Evolutionary conservation across 2,329 filamentous ascomycete species (phyloP).

Genomic region (Calonectria multiphialidica): DNA sequence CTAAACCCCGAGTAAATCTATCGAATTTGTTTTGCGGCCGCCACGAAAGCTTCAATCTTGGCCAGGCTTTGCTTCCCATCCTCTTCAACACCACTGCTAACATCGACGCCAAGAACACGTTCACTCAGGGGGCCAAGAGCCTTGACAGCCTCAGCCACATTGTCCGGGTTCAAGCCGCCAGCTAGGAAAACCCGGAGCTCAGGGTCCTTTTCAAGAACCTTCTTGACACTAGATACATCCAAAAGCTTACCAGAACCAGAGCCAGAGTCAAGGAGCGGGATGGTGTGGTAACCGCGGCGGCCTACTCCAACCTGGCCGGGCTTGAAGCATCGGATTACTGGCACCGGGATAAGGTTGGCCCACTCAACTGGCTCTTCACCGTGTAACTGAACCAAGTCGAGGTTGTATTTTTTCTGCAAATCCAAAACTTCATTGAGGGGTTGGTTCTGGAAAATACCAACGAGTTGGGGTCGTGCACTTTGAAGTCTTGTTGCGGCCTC

Average conservation of each 20-base stretch:
- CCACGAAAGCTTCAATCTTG: conserved; percentile 86
- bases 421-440: conserved; percentile 84
- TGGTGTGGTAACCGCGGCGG: conserved; percentile 81
- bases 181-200: conserved; percentile 85
- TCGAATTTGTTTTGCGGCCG: conserved; percentile 74
- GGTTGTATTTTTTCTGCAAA: conserved; percentile 78
- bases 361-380: conserved; percentile 94
- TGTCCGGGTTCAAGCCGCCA: conserved; percentile 84
- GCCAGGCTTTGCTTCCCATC: conserved; percentile 83
- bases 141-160: conserved; percentile 76
- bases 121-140: conserved; percentile 70
- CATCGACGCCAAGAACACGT: conserved; percentile 86
- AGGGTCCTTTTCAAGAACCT: conserved; percentile 73
- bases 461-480: conserved; percentile 77
- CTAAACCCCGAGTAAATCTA: conserved; percentile 42
- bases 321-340: conserved; percentile 88
- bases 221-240: conserved; percentile 77
- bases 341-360: conserved; percentile 89
- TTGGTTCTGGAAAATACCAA: conserved; percentile 95
- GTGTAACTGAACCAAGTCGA: conserved; percentile 94
- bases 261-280: conserved; percentile 90
- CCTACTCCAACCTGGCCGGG: conserved; percentile 80
- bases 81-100: conserved; percentile 93
- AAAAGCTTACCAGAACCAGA: conserved; percentile 85
- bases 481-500: conserved; percentile 61